phyloP scores from a whole-genome alignment of 208 protist species.

The Wallacemonas collosoma region DNA sequence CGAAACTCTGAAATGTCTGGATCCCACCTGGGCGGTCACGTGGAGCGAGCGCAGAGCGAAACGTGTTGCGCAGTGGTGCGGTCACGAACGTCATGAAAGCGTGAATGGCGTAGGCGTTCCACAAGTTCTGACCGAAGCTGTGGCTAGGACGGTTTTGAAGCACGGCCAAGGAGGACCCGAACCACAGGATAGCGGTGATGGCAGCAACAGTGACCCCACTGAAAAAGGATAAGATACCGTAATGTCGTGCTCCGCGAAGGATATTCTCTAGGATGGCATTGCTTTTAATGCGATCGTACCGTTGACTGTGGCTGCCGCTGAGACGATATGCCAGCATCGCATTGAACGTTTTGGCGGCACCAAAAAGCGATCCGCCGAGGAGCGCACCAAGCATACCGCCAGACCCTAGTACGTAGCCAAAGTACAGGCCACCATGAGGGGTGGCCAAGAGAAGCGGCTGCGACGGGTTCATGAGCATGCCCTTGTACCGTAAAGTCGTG shows the following conservation, averaged over 20 bases:
- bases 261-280: constrained; percentile 70
- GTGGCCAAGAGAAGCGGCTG: constrained; percentile 79
- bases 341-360: constrained; percentile 64
- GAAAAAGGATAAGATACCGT: constrained; percentile 80
- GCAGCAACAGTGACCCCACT: constrained; percentile 54
- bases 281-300: constrained; percentile 41
- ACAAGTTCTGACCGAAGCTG: constrained; percentile 58
- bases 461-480: constrained; percentile 76
- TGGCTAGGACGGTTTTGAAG: constrained; percentile 49
- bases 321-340: constrained; percentile 68
- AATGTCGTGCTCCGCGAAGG: constrained; percentile 49
- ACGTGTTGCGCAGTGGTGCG: constrained; percentile 75
- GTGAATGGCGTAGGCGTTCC: constrained; percentile 73
- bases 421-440: constrained; percentile 70
- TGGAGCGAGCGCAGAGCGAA: constrained; percentile 70
- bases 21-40: constrained; percentile 80
- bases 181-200: constrained; percentile 69
- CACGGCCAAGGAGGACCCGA: constrained; percentile 64
- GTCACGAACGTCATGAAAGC: constrained; percentile 84
- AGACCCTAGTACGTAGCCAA: constrained; percentile 62
- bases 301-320: constrained; percentile 41
- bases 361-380: constrained; percentile 59
- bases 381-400: constrained; percentile 58
- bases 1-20: constrained; percentile 44
- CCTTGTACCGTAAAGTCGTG: constrained; percentile 65